phyloP scores from a whole-genome alignment of 495 filamentous ascomycete genomes.

The Tuber indicum region DNA sequence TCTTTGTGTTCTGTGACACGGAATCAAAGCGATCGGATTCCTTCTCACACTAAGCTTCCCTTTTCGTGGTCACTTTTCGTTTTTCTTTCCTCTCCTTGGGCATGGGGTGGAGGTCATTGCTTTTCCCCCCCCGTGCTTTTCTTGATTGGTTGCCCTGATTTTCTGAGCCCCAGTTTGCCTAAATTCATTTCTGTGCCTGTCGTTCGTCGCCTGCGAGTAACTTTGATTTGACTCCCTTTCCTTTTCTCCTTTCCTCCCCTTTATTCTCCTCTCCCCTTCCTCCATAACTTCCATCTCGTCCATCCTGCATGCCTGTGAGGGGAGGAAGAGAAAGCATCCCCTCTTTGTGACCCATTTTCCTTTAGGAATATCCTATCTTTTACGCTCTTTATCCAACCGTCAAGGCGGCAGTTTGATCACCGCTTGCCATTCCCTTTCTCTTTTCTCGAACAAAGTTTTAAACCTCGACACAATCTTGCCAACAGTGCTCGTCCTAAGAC shows the following conservation, averaged over 20 bases:
- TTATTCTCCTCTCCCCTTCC: background rate
- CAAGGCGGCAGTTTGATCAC: conserved; percentile 9
- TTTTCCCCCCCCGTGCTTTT: background rate
- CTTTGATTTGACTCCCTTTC: background rate
- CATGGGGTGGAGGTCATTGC: background rate
- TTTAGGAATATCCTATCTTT: background rate
- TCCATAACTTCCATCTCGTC: background rate
- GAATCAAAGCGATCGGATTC: background rate
- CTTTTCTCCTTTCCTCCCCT: conserved; percentile 1
- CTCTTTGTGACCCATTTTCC: background rate
- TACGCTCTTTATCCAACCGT: conserved; percentile 6
- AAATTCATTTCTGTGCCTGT: background rate
- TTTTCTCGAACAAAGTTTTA: background rate
- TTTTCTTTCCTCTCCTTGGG: background rate
- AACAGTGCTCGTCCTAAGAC: background rate
- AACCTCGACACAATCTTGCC: background rate
- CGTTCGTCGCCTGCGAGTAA: background rate
- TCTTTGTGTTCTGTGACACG: background rate
- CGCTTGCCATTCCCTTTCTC: background rate
- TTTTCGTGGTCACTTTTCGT: background rate
- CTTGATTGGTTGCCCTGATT: background rate
- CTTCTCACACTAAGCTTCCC: background rate
- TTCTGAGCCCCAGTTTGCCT: background rate
- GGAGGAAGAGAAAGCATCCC: background rate
- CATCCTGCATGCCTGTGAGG: background rate